phyloP scores from a whole-genome alignment of 306 rosid species.

The Lotus japonicus region DNA sequence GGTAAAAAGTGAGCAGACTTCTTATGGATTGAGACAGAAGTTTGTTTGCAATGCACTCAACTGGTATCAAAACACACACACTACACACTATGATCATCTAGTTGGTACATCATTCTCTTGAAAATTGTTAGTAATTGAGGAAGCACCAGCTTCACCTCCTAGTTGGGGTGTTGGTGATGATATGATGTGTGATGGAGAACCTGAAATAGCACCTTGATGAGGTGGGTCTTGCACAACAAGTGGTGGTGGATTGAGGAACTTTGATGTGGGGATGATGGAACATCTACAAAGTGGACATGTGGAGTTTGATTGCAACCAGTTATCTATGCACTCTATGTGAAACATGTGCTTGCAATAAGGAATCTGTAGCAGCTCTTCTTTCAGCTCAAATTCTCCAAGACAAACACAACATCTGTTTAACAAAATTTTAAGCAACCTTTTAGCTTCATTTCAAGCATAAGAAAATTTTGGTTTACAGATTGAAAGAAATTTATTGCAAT shows the following conservation, averaged over 20 bases:
- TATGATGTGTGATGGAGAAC: constrained; percentile 4
- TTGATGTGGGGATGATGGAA: constrained; percentile 40
- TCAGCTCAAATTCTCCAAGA: constrained; percentile 68
- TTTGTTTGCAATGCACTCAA: too few species aligned
- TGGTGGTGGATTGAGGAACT: constrained; percentile 11
- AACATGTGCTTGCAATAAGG: constrained; percentile 74
- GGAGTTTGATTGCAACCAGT: constrained; percentile 68
- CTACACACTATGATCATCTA: not conserved
- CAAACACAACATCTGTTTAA: constrained; percentile 72
- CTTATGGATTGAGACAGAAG: too few species aligned
- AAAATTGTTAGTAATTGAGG: constrained; percentile 9
- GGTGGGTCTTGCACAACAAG: not conserved
- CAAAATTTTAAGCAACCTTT: not conserved
- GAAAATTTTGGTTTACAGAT: too few species aligned
- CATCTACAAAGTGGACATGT: constrained; percentile 87
- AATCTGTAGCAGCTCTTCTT: constrained; percentile 69
- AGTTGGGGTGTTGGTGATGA: not conserved
- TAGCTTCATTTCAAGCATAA: not conserved
- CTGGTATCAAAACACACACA: not conserved
- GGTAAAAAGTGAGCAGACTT: too few species aligned
- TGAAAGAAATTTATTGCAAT: too few species aligned
- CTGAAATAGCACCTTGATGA: not conserved
- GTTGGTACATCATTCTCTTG: constrained; percentile 9
- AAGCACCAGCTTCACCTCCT: constrained; percentile 17
- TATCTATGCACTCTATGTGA: constrained; percentile 65